Conservation (phyloP, 257 asterid genomes). For the Przewalskia tangutica region DNA sequence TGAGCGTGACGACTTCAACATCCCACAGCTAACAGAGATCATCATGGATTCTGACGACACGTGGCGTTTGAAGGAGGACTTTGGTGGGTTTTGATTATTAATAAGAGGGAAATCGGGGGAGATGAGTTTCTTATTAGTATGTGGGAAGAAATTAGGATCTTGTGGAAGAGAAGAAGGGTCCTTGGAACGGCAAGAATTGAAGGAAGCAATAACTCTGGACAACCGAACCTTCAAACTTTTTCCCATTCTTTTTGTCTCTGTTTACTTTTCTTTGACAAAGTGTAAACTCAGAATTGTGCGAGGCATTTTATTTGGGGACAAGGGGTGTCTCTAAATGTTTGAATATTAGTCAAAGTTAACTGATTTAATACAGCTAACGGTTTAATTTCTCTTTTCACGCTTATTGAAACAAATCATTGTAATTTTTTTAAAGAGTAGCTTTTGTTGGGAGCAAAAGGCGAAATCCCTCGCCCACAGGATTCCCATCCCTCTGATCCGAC, state of each 20-base stretch:
- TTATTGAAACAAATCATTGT: neutral
- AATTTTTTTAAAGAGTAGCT: neutral
- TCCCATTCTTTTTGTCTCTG: slow-evolving; percentile 2
- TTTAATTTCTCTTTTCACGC: neutral
- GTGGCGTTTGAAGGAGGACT: slow-evolving; percentile 16
- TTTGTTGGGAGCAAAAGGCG: no score
- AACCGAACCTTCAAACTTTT: slow-evolving; percentile 40
- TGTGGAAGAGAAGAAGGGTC: slow-evolving; percentile 42
- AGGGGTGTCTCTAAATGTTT: neutral
- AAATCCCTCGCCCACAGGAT: no score
- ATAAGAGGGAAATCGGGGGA: neutral
- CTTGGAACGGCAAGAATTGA: slow-evolving; percentile 70
- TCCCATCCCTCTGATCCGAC: no score
- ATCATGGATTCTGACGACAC: slow-evolving; percentile 13
- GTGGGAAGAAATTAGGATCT: slow-evolving; percentile 26
- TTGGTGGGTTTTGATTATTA: slow-evolving; percentile 4
- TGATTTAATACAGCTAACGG: neutral
- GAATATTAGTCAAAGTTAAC: neutral
- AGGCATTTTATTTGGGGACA: slow-evolving; percentile 6
- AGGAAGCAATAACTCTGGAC: slow-evolving; percentile 38
- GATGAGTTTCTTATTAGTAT: neutral
- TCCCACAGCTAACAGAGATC: neutral
- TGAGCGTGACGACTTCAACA: neutral
- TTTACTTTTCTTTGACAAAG: neutral
- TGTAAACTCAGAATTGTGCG: slow-evolving; percentile 6